Evolutionary conservation across 2,329 filamentous ascomycete species (phyloP).

Genomic region (Pezizomycotina sp.): DNA sequence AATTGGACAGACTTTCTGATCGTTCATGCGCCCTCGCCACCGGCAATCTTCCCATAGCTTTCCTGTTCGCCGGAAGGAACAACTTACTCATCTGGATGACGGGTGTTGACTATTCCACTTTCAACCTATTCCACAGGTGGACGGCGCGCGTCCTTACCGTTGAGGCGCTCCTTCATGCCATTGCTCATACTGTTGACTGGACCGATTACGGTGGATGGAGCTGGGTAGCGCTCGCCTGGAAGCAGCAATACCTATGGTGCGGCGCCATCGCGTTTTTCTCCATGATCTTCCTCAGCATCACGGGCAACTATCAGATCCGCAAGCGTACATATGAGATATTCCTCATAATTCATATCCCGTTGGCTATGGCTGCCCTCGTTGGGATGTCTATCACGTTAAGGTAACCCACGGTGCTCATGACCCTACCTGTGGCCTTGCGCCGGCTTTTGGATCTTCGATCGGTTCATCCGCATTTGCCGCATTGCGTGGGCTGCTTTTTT

Average conservation of each 20-base stretch:
- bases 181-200: slow-evolving; percentile 33
- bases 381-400: no score
- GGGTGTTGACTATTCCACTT: slow-evolving; percentile 37
- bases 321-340: slow-evolving; percentile 33
- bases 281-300: slow-evolving; percentile 28
- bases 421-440: no score
- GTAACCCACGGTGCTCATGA: no score
- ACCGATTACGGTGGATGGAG: slow-evolving; percentile 30
- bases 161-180: slow-evolving; percentile 34
- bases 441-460: no score
- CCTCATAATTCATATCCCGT: slow-evolving; percentile 31
- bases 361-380: no score
- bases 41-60: slow-evolving; percentile 31
- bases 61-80: slow-evolving; percentile 35
- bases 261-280: slow-evolving; percentile 28
- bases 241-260: slow-evolving; percentile 28
- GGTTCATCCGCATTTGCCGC: no score
- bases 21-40: slow-evolving; percentile 32
- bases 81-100: slow-evolving; percentile 36
- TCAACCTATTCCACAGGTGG: slow-evolving; percentile 36
- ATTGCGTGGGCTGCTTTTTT: no score
- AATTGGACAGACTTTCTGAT: slow-evolving; percentile 29
- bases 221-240: slow-evolving; percentile 33
- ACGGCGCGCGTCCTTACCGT: slow-evolving; percentile 33
- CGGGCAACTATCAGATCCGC: no score